A percentile compares a stretch with the other conserved stretches of the same genome.
phyloP scores from a whole-genome alignment of 2,329 filamentous ascomycete genomes.

The Onygena corvina region DNA sequence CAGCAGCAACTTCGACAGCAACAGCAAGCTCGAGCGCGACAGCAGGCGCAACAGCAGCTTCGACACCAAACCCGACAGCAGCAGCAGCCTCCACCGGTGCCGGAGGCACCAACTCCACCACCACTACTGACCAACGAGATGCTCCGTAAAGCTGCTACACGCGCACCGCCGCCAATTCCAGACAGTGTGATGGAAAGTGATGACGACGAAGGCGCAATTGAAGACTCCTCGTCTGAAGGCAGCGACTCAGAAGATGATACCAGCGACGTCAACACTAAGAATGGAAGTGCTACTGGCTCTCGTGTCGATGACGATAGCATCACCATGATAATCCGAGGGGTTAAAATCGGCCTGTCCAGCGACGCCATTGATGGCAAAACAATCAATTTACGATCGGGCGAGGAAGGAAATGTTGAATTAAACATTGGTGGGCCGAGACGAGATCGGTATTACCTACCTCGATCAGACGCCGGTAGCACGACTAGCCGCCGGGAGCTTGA shows the following conservation, averaged over 20 bases:
- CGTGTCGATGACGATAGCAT: conserved; percentile 29
- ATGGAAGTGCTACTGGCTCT: conserved; percentile 24
- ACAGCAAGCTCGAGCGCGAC: too few relatives aligned
- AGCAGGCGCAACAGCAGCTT: too few relatives aligned
- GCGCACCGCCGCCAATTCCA: not conserved
- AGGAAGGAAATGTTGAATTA: conserved; percentile 29
- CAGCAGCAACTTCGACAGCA: too few relatives aligned
- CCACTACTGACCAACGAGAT: not conserved
- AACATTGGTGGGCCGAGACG: conserved; percentile 29
- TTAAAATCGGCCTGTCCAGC: conserved; percentile 30
- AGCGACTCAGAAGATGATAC: conserved; percentile 23
- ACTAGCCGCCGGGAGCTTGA: conserved; percentile 25
- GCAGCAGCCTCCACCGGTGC: not conserved
- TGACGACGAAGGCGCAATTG: conserved; percentile 31
- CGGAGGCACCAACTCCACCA: not conserved
- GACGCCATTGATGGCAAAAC: conserved; percentile 28
- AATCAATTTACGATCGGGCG: conserved; percentile 30
- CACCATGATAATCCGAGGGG: conserved; percentile 30
- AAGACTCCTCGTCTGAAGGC: conserved; percentile 31
- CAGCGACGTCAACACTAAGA: conserved; percentile 27
- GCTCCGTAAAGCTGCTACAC: conserved; percentile 1
- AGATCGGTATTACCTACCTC: conserved; percentile 27
- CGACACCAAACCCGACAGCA: not conserved
- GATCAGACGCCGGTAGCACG: conserved; percentile 27
- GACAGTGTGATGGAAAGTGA: conserved; percentile 8